These are phyloP conservation scores for Hansenula sp. DNA, from an alignment of 1,139 yeast genomes.

Conservation along the genomic window DNA sequence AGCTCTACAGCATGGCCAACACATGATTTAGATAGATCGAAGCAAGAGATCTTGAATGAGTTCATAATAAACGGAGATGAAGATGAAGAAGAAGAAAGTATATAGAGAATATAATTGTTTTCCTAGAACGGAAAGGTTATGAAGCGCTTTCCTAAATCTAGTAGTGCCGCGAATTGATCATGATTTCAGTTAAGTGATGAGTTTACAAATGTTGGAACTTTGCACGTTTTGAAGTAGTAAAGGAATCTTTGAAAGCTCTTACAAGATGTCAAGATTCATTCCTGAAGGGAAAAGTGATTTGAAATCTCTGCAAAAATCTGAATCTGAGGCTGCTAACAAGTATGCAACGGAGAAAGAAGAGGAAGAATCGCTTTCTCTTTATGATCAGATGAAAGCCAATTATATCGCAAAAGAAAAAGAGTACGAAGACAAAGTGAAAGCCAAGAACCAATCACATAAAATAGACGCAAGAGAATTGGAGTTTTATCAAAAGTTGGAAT, in stretches of 20 bases:
- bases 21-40: conserved; percentile 25
- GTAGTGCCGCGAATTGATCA: not conserved
- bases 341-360: conserved; percentile 17
- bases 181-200: not conserved
- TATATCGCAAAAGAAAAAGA: conserved; percentile 19
- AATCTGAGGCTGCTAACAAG: conserved; percentile 13
- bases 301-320: conserved; percentile 13
- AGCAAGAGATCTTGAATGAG: conserved; percentile 42
- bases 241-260: not conserved
- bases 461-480: conserved; percentile 16
- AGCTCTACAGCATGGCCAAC: conserved; percentile 55
- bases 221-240: too few species aligned
- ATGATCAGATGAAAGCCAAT: conserved; percentile 23
- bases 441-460: conserved; percentile 15
- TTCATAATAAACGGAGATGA: conserved; percentile 43
- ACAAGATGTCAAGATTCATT: conserved; percentile 22
- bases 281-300: conserved; percentile 23
- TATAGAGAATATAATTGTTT: not conserved
- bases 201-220: too few species aligned
- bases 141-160: not conserved
- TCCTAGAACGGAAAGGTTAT: not conserved
- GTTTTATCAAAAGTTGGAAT: conserved; percentile 14
- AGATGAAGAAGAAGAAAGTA: conserved; percentile 9
- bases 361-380: conserved; percentile 18
- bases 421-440: conserved; percentile 19